Evolutionary conservation across 352 stramenopile genomes (phyloP), one percentile per base, ranked within the genome.

Genomic region (Saprolegnia diclina): DNA sequence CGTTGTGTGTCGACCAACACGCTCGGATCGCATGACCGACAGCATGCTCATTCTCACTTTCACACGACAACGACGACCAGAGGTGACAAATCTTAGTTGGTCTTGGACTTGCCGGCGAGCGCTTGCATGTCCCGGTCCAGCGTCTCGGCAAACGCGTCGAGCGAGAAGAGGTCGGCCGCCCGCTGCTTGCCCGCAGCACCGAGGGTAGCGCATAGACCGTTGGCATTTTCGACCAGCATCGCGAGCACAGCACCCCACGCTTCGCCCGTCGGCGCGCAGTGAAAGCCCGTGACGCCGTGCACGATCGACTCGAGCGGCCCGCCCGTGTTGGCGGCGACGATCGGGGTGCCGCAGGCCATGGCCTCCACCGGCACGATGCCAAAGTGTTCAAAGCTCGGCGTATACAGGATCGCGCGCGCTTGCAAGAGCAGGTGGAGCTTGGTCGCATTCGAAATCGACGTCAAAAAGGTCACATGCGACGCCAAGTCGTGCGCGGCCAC

Each of bases 341-440:
- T 94, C 7, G 96, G 95, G 21, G 92, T 92, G 22, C 89, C 87
- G 10, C 90, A 93, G 69, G 93, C 95, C 96, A 99, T 99, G n/a
- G 92, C 94, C 74, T 99, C 97, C 18, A 99, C 80, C 0, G 97
- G 97, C 1, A 99, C 97, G 71, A 99, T 99, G n/a, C 97, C 97
- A 79, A 99, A 99, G 76, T 99, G 97, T 77, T 99, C 97, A 40
- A 92, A 86, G 64, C 94, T 83, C 11, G 97, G 97, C 44, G 97
- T 99, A 76, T 99, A 99, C 19, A 99, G 74, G 37, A 98, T 85
- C 32, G 88, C 93, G 16, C 85, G 80, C 3, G 93, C 91, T 1
- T 78, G 87, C 50, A 78, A 73, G 32, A 99, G 79, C 32, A 99
- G 73, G 38, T 85, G 73, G 4, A 91, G 87, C 65, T 97, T 92